Conservation (phyloP, 2,329 filamentous ascomycete species). For the Phoma sp. region DNA sequence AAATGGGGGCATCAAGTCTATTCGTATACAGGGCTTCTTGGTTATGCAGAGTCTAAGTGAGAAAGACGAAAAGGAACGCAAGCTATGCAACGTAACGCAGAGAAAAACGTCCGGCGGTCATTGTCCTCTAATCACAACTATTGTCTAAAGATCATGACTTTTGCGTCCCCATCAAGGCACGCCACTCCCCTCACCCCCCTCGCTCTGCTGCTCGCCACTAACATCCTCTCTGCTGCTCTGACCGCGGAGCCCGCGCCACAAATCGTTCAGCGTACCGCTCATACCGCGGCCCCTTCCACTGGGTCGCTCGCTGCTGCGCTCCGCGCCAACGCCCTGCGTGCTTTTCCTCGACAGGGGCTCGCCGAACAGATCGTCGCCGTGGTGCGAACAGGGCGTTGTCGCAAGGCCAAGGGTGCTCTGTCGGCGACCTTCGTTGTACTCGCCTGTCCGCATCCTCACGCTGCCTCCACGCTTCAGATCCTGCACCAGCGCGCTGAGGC, state of each 20-base stretch:
- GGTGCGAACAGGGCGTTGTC: background rate
- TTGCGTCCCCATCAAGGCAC: too few relatives aligned
- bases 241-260: slow-evolving; percentile 40
- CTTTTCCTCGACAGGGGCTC: slow-evolving; percentile 33
- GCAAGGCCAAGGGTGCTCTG: slow-evolving; percentile 34
- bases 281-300: slow-evolving; percentile 29
- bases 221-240: slow-evolving; percentile 22
- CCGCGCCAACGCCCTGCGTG: slow-evolving; percentile 21
- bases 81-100: background rate
- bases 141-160: too few relatives aligned
- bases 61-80: background rate
- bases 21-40: background rate
- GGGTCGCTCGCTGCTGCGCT: slow-evolving; percentile 3
- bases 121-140: too few relatives aligned
- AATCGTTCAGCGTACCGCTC: slow-evolving; percentile 38
- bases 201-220: background rate
- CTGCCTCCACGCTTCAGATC: slow-evolving; percentile 66
- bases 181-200: background rate
- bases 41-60: background rate
- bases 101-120: background rate
- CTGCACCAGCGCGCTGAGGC: slow-evolving; percentile 68
- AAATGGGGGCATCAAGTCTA: background rate
- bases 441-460: slow-evolving; percentile 9
- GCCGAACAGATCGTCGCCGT: slow-evolving; percentile 11
- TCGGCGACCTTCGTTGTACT: slow-evolving; percentile 13